Base-by-base conservation (phyloP, 2,329 filamentous ascomycete species). In the Lachnellula hyalina region DNA sequence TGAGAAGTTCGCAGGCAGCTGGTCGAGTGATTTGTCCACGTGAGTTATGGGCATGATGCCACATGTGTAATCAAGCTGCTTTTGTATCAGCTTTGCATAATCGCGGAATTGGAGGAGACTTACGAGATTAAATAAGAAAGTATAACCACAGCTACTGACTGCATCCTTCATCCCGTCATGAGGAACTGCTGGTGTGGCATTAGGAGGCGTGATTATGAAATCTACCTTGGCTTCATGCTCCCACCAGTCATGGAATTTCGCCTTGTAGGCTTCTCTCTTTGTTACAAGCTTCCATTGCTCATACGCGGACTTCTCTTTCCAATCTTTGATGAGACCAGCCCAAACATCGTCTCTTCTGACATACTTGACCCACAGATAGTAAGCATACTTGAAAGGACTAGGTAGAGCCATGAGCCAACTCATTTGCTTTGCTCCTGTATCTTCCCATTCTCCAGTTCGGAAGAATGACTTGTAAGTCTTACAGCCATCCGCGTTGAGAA, bases 331-430 rank as follows among this genome's bases (percentile, higher is more conserved):
- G 5, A 96, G 72, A 0, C 84, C 86, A 0, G 91, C 90, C 88
- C 90, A 96, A 48, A 92, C 72, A 1, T 75, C 70, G 68, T 96
- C 91, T 11, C 84, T 74, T 52, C 84, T 82, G 58, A 96, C 75
- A 69, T 96, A 95, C 65, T 86, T 87, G n/a, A 94, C 86, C 80
- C 88, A 96, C 5, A 91, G 81, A 69, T 91, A 94, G 74, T 96
- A 90, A n/a, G 94, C 66, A 70, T 87, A 95, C 69, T 90, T 90
- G 62, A 96, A 67, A 4, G 87, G 83, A 6, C 84, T 75, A 14
- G 90, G 87, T 14, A 96, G 79, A 42, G 76, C 77, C 75, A 91
- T 90, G 67, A 92, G 84, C 63, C 79, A 83, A 51, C 81, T 78
- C 76, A 96, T 84, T 69, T 92, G 86, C 23, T 77, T 78, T 2